These are phyloP conservation scores for Cyclotella cryptica DNA, from an alignment of 108 stramenopile species.

Conservation along the genomic window DNA sequence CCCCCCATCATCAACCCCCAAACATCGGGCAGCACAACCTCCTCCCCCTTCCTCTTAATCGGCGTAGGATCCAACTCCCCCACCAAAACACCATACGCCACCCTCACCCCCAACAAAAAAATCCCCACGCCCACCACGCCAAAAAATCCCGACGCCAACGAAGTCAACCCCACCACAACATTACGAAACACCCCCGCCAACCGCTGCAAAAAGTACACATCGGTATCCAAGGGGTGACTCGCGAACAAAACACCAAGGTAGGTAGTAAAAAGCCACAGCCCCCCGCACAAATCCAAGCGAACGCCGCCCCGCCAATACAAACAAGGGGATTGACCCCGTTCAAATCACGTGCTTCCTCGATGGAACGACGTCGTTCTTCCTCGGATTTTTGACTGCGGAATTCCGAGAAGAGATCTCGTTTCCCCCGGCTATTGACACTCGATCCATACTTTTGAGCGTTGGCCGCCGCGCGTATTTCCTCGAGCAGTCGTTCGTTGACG, in stretches of 20 bases:
- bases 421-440: background rate
- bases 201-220: constrained; percentile 71
- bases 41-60: constrained; percentile 54
- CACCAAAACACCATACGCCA: constrained; percentile 75
- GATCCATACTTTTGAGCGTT: constrained; percentile 67
- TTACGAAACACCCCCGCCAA: constrained; percentile 71
- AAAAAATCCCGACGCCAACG: constrained; percentile 82
- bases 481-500: constrained; percentile 81
- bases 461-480: constrained; percentile 67
- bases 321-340: constrained; percentile 89
- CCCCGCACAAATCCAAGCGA: constrained; percentile 72
- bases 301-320: constrained; percentile 62
- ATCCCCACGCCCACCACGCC: constrained; percentile 84
- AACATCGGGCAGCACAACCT: constrained; percentile 71
- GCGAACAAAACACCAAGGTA: constrained; percentile 67
- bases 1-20: constrained; percentile 85
- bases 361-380: constrained; percentile 66
- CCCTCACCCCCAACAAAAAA: constrained; percentile 71
- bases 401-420: constrained; percentile 50
- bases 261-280: constrained; percentile 68
- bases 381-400: constrained; percentile 68
- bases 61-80: constrained; percentile 88
- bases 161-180: constrained; percentile 74
- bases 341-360: constrained; percentile 76
- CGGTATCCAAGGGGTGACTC: constrained; percentile 65